Base-by-base conservation (phyloP, 805 yeast species). In the Barnettozyma pratensis region DNA sequence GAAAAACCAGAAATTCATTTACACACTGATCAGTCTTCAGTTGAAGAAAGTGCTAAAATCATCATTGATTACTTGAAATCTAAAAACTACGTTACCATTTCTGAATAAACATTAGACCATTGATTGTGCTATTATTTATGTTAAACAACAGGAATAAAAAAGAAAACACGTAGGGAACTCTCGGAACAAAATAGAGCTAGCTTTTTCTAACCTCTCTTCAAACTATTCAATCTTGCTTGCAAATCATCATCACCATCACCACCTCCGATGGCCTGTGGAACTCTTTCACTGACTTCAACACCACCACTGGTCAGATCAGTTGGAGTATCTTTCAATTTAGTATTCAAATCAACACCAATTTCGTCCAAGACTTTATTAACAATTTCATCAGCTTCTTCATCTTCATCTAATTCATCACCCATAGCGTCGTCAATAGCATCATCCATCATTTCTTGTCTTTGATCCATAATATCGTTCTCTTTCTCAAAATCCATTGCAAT, bases 371-470 rank as follows among this genome's bases (percentile, higher is more conserved):
- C 97, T 66, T 85, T 88, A 61, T 83, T 81, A 44, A 95, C 94
- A 45, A 91, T 85, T 60, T 90, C 96, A 61, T 91, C 97, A 4
- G 86, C 85, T 65, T 91, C 96, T 55, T 85, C 94, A 54, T 86
- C 96, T 52, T 87, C 95, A 27, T 79, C 89, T 49, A 87, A 81
- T 59, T 88, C 97, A 60, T 84, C 89, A 46, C 85, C 96, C 94
- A 94, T 89, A 19, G 94, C 87, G 65, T 92, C 97, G 63, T 94
- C 99, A 59, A 94, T 85, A 19, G 97, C 95, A 64, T 94, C 99
- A 64, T 94, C 99, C 86, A 94, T 94, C 80, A 95, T 88, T 65
- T 95, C 99, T 67, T 95, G 98, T 61, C 96, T 84, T 70, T 94
- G 99, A 66, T 92, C 97, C 98, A 94, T 94, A 58, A 95, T 72